A percentile compares a stretch with the other conserved stretches of the same genome.
phyloP scores from a whole-genome alignment of 306 rosid genomes.

The Malus fusca region DNA sequence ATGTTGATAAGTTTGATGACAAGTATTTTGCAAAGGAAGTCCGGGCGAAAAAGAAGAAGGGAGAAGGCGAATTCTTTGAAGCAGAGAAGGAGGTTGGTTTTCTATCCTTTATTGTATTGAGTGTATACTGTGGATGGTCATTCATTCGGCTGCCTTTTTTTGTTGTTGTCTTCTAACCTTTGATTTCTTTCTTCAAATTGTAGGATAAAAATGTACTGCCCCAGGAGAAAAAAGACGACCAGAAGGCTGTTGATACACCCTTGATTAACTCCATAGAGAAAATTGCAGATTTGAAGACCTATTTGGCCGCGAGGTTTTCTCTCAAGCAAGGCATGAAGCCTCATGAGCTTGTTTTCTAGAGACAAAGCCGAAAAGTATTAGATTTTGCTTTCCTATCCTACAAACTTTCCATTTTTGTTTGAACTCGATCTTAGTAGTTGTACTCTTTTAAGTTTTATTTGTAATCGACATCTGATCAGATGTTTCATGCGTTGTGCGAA shows the following conservation, averaged over 20 bases:
- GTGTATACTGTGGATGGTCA: background rate
- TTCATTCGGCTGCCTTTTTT: background rate
- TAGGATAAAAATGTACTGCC: constrained; percentile 57
- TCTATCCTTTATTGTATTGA: background rate
- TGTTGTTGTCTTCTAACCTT: background rate
- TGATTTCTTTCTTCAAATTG: background rate
- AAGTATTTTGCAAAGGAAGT: constrained; percentile 53
- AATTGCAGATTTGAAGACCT: constrained; percentile 52
- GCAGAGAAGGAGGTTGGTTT: constrained; percentile 52
- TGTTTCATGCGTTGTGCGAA: background rate
- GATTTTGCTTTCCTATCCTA: background rate
- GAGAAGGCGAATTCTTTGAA: constrained; percentile 57
- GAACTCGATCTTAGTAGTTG: background rate
- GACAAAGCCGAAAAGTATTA: background rate
- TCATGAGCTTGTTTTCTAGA: constrained; percentile 49
- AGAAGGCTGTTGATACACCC: constrained; percentile 44
- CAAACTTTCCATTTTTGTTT: background rate
- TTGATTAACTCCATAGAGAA: constrained; percentile 42
- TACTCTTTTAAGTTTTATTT: background rate
- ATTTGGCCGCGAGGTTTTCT: constrained; percentile 61
- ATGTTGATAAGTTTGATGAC: constrained; percentile 43
- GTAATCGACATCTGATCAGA: background rate
- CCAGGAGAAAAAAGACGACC: constrained; percentile 65
- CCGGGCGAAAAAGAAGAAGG: constrained; percentile 45
- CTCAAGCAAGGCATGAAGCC: constrained; percentile 60